Evolutionary conservation across 192 early-diverging fungal species (phyloP), one percentile per base, ranked within the genome.

Genomic region (Entophlyctis luteolus): DNA sequence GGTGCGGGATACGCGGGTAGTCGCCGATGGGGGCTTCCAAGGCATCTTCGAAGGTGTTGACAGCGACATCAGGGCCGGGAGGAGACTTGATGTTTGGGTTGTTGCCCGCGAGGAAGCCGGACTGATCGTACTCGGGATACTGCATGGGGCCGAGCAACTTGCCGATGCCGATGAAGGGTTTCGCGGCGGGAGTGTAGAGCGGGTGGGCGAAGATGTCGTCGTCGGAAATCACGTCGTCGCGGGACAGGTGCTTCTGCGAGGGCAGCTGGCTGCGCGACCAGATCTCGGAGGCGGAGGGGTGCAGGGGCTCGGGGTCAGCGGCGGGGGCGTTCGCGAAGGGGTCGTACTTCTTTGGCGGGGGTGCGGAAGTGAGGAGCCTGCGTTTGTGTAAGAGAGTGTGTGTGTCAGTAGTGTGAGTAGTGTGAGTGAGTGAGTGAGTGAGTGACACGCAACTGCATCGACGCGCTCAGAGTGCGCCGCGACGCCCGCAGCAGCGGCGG

Each of bases 121-220:
- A 8, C 73, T 81, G 79, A 62, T 84, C 79, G 56, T 72, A 81
- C 63, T 79, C 82, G 34, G 82, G 82, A 38, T 56, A 81, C 42
- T 78, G 49, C 38, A 83, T 33, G 27, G 71, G 56, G 25, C 79
- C 77, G 31, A 67, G 55, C 52, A 57, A 18, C 35, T 35, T 23
- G 60, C 50, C 52, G 31, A 79, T 59, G 25, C 71, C 72, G 8
- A 73, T 76, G 47, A 77, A 34, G 22, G 70, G 62, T 45, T 52
- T 62, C 20, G 72, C 55, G 18, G 67, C 59, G 3, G 76, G 81
- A 28, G 79, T 81, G 75, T 77, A 79, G 16, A 79, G 59, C 27
- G 77, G 78, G 57, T 80, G 77, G 31, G 34, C 14, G 32, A 83
- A 42, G 27, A 79, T 22, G 38, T 35, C 67, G 60, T 72, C 71